Conservation (phyloP, 177 flowering plant genomes). For the Vitis hybrid region DNA sequence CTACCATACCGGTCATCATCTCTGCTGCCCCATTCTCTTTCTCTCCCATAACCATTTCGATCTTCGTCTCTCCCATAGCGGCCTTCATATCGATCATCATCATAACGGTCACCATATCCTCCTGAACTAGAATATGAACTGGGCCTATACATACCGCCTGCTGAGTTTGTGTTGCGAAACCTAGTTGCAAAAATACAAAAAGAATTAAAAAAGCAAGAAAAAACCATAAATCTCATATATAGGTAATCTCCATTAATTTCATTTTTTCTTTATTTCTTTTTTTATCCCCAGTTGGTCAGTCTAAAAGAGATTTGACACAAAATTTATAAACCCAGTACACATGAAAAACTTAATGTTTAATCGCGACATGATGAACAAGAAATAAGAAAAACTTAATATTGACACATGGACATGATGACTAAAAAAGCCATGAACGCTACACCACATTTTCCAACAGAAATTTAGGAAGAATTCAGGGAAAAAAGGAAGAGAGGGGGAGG, state of each 20-base stretch:
- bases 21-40: constrained; percentile 54
- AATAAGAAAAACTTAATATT: too few relatives aligned
- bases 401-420: too few relatives aligned
- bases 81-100: constrained; percentile 64
- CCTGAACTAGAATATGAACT: constrained; percentile 52
- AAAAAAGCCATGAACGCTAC: too few relatives aligned
- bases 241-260: not conserved
- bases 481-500: too few relatives aligned
- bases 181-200: constrained; percentile 25
- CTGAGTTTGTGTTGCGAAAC: constrained; percentile 55
- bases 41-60: constrained; percentile 70
- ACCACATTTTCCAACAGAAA: too few relatives aligned
- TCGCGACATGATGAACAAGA: too few relatives aligned
- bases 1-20: constrained; percentile 73
- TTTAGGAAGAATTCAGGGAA: too few relatives aligned
- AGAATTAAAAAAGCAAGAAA: not conserved
- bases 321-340: too few relatives aligned
- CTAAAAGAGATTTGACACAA: too few relatives aligned
- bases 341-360: too few relatives aligned
- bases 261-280: too few relatives aligned
- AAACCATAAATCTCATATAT: not conserved
- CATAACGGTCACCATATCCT: constrained; percentile 64
- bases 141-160: constrained; percentile 80
- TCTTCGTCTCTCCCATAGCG: constrained; percentile 60
- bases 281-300: too few relatives aligned